Percentiles rank a stretch among this genome's conserved stretches.
Evolutionary conservation across 805 yeast genomes (phyloP).

Genomic region (Yarrowia porcina): DNA sequence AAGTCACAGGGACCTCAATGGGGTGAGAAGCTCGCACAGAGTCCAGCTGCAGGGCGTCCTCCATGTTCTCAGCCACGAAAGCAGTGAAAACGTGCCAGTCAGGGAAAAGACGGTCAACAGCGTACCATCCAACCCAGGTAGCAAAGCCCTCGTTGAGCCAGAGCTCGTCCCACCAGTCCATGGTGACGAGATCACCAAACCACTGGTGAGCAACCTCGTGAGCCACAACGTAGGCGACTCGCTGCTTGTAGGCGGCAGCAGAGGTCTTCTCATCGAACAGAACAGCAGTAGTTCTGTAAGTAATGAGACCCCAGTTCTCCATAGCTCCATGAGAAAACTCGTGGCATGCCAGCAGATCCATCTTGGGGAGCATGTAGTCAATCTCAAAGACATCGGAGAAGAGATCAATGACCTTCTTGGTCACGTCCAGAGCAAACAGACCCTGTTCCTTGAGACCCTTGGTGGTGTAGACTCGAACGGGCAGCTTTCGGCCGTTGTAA

Average conservation of each 20-base stretch:
- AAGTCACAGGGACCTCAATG: conserved; percentile 75
- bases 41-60: conserved; percentile 67
- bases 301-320: conserved; percentile 75
- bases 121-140: conserved; percentile 87
- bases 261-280: conserved; percentile 65
- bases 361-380: conserved; percentile 74
- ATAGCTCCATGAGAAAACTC: conserved; percentile 86
- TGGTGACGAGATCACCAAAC: conserved; percentile 86
- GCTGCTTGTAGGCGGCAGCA: conserved; percentile 57
- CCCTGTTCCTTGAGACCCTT: conserved; percentile 74
- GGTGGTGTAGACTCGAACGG: conserved; percentile 77
- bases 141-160: conserved; percentile 91
- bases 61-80: conserved; percentile 71
- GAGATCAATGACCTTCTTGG: conserved; percentile 70
- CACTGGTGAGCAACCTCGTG: conserved; percentile 91
- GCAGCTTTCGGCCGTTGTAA: conserved; percentile 58
- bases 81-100: conserved; percentile 86
- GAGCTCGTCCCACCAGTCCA: conserved; percentile 91
- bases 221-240: conserved; percentile 82
- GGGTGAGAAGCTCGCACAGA: conserved; percentile 80
- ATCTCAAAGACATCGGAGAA: conserved; percentile 72
- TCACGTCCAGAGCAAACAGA: conserved; percentile 66
- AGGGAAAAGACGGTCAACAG: conserved; percentile 71
- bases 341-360: conserved; percentile 78
- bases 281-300: conserved; percentile 73